Conservation (phyloP, 2,329 filamentous ascomycete genomes). For the Microdochium trichocladiopsis region DNA sequence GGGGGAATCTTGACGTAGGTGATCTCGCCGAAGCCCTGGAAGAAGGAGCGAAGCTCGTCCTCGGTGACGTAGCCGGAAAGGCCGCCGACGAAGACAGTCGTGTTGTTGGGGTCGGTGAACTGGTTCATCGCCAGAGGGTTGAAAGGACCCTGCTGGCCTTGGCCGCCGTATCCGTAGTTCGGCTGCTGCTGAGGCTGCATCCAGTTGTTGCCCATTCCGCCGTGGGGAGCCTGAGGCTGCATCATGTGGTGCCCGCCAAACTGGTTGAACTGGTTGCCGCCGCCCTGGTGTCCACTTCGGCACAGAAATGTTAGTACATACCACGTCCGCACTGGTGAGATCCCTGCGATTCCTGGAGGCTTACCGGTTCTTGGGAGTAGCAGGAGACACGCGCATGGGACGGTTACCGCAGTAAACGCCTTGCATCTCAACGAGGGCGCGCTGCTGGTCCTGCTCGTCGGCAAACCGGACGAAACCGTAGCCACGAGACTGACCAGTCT, state of each 20-base stretch:
- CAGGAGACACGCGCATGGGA: slow-evolving; percentile 96
- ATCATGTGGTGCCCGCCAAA: slow-evolving; percentile 30
- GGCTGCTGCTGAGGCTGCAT: slow-evolving; percentile 35
- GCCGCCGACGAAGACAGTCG: slow-evolving; percentile 95
- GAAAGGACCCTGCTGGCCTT: slow-evolving; percentile 32
- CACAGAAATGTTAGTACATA: neutral
- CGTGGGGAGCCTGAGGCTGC: slow-evolving; percentile 29
- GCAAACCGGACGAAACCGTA: slow-evolving; percentile 98
- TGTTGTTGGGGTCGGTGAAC: slow-evolving; percentile 99
- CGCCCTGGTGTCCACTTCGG: slow-evolving; percentile 29
- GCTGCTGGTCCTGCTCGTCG: slow-evolving; percentile 92
- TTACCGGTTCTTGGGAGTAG: slow-evolving; percentile 87
- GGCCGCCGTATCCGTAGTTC: slow-evolving; percentile 17
- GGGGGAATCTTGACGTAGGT: slow-evolving; percentile 99
- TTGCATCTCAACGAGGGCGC: slow-evolving; percentile 95
- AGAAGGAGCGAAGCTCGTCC: slow-evolving; percentile 98
- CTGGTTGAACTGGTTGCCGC: slow-evolving; percentile 24
- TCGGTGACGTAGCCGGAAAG: slow-evolving; percentile 97
- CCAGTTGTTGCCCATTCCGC: slow-evolving; percentile 27
- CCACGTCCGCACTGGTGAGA: neutral
- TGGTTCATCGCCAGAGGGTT: slow-evolving; percentile 77
- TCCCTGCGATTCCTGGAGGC: slow-evolving; percentile 7
- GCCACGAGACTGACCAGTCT: slow-evolving; percentile 93
- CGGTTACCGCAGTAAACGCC: slow-evolving; percentile 98
- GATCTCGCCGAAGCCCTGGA: slow-evolving; percentile 98